Evolutionary conservation across 441 rosid species (phyloP), one percentile per base, ranked within the genome.

Genomic region (Brassica balearica): DNA sequence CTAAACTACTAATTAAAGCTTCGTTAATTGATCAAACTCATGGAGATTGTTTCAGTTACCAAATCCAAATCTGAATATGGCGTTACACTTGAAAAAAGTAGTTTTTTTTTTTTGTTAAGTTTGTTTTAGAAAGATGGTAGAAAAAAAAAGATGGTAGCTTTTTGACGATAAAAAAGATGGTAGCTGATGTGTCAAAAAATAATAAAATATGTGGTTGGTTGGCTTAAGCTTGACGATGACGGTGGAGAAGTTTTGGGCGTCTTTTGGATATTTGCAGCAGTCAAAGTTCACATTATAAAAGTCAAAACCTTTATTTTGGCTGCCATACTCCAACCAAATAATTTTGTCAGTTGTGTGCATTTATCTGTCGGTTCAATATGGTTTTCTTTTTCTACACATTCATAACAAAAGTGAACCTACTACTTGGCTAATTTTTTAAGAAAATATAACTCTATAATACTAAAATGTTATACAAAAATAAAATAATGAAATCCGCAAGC

Each of bases 141-240:
- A 23, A 23, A 23, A 23, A 23, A 23, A 23, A 23, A 23, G 27
- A 23, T 23, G 27, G 27, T 6, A 51, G 29, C 69, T 61, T 69
- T 11, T 48, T 46, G 23, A 19, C 14, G 19, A 14, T 14, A 12
- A 51, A 51, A 6, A 68, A 41, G 19, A 29, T 46, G 51, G 12
- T 48, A 19, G 34, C 22, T 19, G 51, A 71, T 72, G 68, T 65
- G 77, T 32, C 2, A 69, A 22, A 22, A 25, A 32, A 32, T 63
- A 32, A 65, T 68, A 78, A 34, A 15, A 61, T 32, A 48, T 46
- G 59, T 63, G 20, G 82, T 79, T 69, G 71, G 75, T 79, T 74
- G 71, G 75, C 78, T 69, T 68, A 68, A 79, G 66, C 71, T 79
- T 68, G 67, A 78, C 73, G 81, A 66, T 59, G 81, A 71, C 73